Base-by-base conservation (phyloP, 179 eudicot species). In the Heliamphora pulchella region DNA sequence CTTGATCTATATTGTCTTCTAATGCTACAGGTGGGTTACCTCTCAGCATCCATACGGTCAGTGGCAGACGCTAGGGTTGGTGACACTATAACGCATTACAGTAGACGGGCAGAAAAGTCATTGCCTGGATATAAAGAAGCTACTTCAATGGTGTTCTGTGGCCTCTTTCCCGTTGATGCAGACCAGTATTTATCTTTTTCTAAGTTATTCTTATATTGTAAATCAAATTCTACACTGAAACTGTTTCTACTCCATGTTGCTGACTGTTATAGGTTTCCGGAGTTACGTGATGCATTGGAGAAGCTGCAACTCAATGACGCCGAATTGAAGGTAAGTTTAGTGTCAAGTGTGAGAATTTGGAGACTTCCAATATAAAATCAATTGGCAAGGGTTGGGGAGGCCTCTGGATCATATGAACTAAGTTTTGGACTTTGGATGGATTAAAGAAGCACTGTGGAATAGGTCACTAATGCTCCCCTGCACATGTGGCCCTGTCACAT, bases 51-150 rank as follows among this genome's bases (percentile, higher is more conserved):
- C 63, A 89, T 95, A 80, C 89, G 94, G 87, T 90, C 98, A 79
- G 98, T 95, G 76, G 98, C 98, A 85, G 98, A 95, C 89, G 98
- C 98, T 76, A 93, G 97, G 90, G 98, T 95, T 76, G 98, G 98
- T 78, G 98, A 95, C 82, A 95, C 98, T 41, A 87, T 95, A 81
- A 95, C 98, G 51, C 90, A 85, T 82, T 88, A 89, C 80, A 79
- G 82, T 82, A 87, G 90, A 86, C 86, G 83, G 84, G 98, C 98
- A 53, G 94, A 93, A 61, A 83, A 80, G 61, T 87, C 90, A 79
- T 90, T 95, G 76, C 97, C 98, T 75, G 98, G 98, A 79, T 95
- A 95, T 83, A 94, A 91, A 83, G 96, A 95, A 85, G 89, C 90
- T 61, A 93, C 97, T 75, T 97, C 98, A 39, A 95, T 93, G 98